Evolutionary conservation across 1,284 basidiomycete genomes (phyloP).

Genomic region (Ceratobasidium sp.): DNA sequence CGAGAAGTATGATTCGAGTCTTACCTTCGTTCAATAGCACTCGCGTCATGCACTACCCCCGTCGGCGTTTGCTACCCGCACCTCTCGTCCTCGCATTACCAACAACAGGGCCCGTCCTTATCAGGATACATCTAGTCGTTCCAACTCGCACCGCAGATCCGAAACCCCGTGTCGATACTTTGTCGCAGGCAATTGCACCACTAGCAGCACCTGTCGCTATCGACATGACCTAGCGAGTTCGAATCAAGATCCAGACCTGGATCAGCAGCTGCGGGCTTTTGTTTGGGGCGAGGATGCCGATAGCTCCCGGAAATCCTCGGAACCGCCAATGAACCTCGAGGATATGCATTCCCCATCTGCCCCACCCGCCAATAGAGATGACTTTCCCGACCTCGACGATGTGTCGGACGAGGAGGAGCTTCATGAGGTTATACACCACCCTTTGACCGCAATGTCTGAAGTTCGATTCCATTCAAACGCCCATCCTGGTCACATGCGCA

Average conservation of each 20-base stretch:
- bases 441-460: slow-evolving; percentile 5
- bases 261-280: slow-evolving; percentile 27
- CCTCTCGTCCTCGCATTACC: slow-evolving; percentile 20
- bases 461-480: slow-evolving; percentile 7
- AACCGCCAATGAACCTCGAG: not conserved
- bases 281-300: not conserved
- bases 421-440: slow-evolving; percentile 18
- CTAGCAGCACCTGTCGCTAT: slow-evolving; percentile 24
- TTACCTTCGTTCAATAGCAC: not conserved
- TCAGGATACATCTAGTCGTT: slow-evolving; percentile 18
- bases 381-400: not conserved
- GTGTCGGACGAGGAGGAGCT: slow-evolving; percentile 35
- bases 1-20: not conserved
- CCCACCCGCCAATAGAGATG: not conserved
- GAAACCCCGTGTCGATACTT: slow-evolving; percentile 28
- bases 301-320: not conserved
- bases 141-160: not conserved
- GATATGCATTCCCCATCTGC: not conserved
- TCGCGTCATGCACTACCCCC: slow-evolving; percentile 1
- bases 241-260: slow-evolving; percentile 15
- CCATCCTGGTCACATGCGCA: slow-evolving; percentile 15
- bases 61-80: slow-evolving; percentile 5
- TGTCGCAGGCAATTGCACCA: slow-evolving; percentile 18
- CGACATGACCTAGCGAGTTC: slow-evolving; percentile 4
- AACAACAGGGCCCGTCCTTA: slow-evolving; percentile 31